Evolutionary conservation across 1,284 basidiomycete species (phyloP), one percentile per base, ranked within the genome.

Genomic region (Quambalaria eucalypti): DNA sequence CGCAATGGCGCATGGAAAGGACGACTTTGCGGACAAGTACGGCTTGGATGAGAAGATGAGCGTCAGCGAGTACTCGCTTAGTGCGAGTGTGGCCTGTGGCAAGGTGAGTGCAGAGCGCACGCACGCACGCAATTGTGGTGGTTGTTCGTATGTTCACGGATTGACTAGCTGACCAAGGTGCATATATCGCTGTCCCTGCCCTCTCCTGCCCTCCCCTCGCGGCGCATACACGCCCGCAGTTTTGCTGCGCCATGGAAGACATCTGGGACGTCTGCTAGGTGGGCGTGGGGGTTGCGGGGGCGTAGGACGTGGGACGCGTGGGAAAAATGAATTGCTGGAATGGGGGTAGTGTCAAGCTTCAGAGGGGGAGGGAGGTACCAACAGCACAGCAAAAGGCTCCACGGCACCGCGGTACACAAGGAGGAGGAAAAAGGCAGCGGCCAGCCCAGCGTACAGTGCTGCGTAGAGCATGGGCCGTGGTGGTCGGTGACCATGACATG

Each of bases 1-100:
- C 55, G 93, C 95, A 19, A 76, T 76, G 73, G 71, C 73, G 1
- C 67, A 65, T 68, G 81, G 82, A 8, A 85, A 85, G 61, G 93
- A 99, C 71, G 90, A 92, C 78, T 99, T 99, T 79, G 93, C 95
- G 10, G 95, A 99, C 77, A 10, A 33, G 33, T 28, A 56, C 29
- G 87, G 82, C n/a, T 78, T 89, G 62, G 93, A 98, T 74, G 87
- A 95, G 78, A 99, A 99, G 80, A 92, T 98, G 71, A 85, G 88
- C 60, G 91, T 99, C 77, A 91, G 88, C 69, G 87, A 96, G 69
- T 99, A 95, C 77, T 84, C 88, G 5, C 79, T 98, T 48, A 93
- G 90, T 69, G 93, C 95, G 21, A 89, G 87, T 36, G 91, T 78
- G n/a, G 93, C 93, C 12, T 98, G 93, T 75, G 93, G 93, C 61